Conservation (phyloP, 2,329 filamentous ascomycete genomes). For the Botryotinia calthae region DNA sequence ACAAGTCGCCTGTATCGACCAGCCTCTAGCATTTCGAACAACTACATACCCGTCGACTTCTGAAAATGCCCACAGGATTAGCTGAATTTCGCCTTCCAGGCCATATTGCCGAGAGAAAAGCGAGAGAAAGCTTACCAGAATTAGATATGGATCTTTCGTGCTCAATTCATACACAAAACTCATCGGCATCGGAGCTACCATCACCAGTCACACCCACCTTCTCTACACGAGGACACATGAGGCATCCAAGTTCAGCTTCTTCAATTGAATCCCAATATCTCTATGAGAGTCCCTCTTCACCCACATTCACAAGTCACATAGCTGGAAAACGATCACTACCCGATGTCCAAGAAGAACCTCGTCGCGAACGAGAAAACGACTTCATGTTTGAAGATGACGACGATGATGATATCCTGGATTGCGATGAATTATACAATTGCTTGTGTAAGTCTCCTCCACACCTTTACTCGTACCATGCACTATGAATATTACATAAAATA, state of each 20-base stretch:
- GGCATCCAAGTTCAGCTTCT: conserved; percentile 72
- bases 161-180: conserved; percentile 39
- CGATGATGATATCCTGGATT: conserved; percentile 23
- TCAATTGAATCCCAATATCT: conserved; percentile 62
- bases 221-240: conserved; percentile 56
- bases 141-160: conserved; percentile 36
- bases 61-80: conserved; percentile 43
- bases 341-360: conserved; percentile 80
- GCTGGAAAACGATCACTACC: conserved; percentile 67
- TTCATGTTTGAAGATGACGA: conserved; percentile 46
- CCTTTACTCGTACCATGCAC: not conserved
- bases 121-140: conserved; percentile 41
- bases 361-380: conserved; percentile 60
- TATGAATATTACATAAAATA: too few species aligned
- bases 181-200: conserved; percentile 57
- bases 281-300: conserved; percentile 59
- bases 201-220: conserved; percentile 72
- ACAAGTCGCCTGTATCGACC: conserved; percentile 18
- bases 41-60: not conserved
- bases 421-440: conserved; percentile 60
- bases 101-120: conserved; percentile 51
- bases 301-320: conserved; percentile 49
- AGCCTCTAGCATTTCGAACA: not conserved
- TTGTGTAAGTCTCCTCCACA: conserved; percentile 60
- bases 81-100: conserved; percentile 54